Evolutionary conservation across 371 early-diverging fungal species (phyloP).

Genomic region (Rhizomucor miehei): DNA sequence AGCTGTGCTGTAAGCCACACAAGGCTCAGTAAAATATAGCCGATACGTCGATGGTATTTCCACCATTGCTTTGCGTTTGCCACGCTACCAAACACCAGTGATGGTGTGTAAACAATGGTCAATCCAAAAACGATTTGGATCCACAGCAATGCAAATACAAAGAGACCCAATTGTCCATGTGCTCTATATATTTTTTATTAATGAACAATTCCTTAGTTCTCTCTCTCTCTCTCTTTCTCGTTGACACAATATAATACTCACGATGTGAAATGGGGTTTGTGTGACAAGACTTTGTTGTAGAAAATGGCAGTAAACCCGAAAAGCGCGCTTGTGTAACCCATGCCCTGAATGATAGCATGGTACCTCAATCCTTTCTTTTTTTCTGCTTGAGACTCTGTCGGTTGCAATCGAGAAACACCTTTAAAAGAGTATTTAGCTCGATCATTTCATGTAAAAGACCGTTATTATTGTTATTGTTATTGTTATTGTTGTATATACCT

Average conservation of each 20-base stretch:
- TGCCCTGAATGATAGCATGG: slow-evolving; percentile 21
- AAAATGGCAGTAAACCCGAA: slow-evolving; percentile 22
- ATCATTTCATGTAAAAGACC: too few species aligned
- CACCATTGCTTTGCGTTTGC: slow-evolving; percentile 22
- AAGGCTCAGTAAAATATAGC: slow-evolving; percentile 26
- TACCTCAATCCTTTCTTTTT: slow-evolving; percentile 17
- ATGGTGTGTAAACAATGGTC: slow-evolving; percentile 19
- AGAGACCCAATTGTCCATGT: slow-evolving; percentile 28
- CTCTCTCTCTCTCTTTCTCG: too few species aligned
- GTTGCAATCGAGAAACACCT: slow-evolving; percentile 27
- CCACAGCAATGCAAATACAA: slow-evolving; percentile 13
- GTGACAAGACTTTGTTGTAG: slow-evolving; percentile 22
- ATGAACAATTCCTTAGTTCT: too few species aligned
- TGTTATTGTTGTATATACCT: slow-evolving; percentile 6
- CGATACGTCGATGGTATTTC: slow-evolving; percentile 37
- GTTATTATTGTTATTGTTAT: too few species aligned
- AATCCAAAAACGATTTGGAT: slow-evolving; percentile 25
- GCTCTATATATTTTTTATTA: too few species aligned
- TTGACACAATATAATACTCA: not conserved
- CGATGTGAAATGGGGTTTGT: slow-evolving; percentile 31
- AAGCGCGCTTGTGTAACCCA: slow-evolving; percentile 18
- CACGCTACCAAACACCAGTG: slow-evolving; percentile 17
- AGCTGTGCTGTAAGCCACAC: slow-evolving; percentile 31
- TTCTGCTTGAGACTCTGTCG: slow-evolving; percentile 16
- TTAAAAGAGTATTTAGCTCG: too few species aligned